Conservation (phyloP, 2,329 filamentous ascomycete genomes). For the Aureobasidium lini region DNA sequence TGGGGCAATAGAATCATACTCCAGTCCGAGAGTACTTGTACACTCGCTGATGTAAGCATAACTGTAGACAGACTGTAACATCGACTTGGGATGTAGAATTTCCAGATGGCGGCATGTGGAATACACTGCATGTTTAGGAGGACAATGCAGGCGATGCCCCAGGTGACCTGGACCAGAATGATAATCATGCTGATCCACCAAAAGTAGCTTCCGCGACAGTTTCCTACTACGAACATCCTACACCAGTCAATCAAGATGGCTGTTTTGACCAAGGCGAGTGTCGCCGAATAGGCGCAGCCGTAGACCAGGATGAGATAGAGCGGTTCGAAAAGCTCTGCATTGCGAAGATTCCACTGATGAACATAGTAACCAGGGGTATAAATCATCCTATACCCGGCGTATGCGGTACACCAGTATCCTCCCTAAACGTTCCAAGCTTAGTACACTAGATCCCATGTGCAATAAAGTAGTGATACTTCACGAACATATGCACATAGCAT, state of each 20-base stretch:
- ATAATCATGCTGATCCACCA: neutral
- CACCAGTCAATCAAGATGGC: constrained; percentile 1
- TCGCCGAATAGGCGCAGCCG: neutral
- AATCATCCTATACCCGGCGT: neutral
- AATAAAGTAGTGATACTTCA: neutral
- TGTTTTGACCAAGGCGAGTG: neutral
- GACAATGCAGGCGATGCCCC: neutral
- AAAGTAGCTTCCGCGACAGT: neutral
- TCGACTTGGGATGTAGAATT: neutral
- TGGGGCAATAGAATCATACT: neutral
- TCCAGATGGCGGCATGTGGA: neutral
- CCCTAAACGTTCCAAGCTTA: neutral
- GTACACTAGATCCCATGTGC: neutral
- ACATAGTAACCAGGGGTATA: neutral
- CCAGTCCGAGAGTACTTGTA: neutral
- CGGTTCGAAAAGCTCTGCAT: neutral
- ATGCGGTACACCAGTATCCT: neutral
- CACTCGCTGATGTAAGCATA: neutral
- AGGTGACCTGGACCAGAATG: neutral
- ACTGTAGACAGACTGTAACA: neutral
- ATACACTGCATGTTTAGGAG: neutral
- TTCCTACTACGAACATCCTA: neutral
- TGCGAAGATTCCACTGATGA: neutral
- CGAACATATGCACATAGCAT: neutral
- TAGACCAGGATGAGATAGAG: neutral